Base-by-base conservation (phyloP, 148 eudicot species). In the Rhododendron mucronatum region DNA sequence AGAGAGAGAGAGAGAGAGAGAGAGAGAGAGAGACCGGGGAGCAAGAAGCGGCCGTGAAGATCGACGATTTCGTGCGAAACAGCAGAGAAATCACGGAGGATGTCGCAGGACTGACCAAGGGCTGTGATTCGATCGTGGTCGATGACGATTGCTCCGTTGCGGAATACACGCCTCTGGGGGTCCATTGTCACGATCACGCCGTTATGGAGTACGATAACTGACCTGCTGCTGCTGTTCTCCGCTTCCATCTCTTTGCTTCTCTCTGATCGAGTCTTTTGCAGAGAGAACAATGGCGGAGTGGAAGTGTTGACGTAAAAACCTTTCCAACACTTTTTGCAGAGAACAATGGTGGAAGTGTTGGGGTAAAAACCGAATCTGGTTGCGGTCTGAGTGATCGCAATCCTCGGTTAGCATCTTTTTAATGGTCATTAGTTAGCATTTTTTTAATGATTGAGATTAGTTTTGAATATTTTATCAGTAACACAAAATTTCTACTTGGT, bases 101-200 rank as follows among this genome's bases (percentile, higher is more conserved):
- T 89, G 28, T 92, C 90, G 67, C 81, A 78, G 23, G 98, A 92
- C n/a, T 88, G 93, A 33, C 94, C 98, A 77, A 96, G 87, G 79
- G 94, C 92, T 82, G 55, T 84, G 84, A 96, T 95, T 69, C 51
- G 85, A 69, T 93, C 95, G 71, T 23, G 86, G 79, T 91, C 81
- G 35, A 96, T 55, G 35, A 90, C 96, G 75, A 96, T 28, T n/a
- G 94, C 98, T 50, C 98, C 98, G 82, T 91, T 84, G 7, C 86
- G 83, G 81, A 88, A 94, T 0, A 96, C 94, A 3, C 94, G 89
- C 41, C 82, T 81, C 2, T 91, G 63, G 2, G 93, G 67, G 81
- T 96, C 96, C 98, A 95, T 96, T 4, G 98, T 96, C 9, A 96
- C 92, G 73, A 95, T 83, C 76, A 91, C 57, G 44, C 94, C 94